Evolutionary conservation across 2,329 filamentous ascomycete genomes (phyloP), one percentile per base, ranked within the genome.

Genomic region (Trichoderma pleuroti): DNA sequence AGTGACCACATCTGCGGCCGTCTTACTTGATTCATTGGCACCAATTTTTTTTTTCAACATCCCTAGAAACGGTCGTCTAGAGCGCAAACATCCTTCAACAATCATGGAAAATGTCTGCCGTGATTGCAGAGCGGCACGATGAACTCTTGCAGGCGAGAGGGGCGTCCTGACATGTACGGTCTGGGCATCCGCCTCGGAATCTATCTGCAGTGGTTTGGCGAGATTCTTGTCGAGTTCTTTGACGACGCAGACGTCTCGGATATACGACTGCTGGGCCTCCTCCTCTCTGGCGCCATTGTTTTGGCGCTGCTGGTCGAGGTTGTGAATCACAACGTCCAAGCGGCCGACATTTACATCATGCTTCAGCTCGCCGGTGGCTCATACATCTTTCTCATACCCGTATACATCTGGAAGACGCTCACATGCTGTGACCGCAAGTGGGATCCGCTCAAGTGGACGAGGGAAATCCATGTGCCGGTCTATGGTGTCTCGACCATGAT

Each of bases 201-300:
- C 68, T 81, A 81, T 70, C 65, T 78, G 26, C 79, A 81, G 71
- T 82, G 81, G 81, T 75, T 81, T 49, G 77, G 76, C 10, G 75
- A 76, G 28, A 72, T 80, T 16, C n/a, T 78, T 1, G 74, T 80
- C 14, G 76, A 80, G 65, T 78, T 76, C 63, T 68, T 79, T 32
- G 77, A 78, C 46, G 76, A 77, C 46, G 62, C 75, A 5, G 72
- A 76, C 26, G 73, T 79, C 1, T 49, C 74, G 8, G 76, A 77
- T 59, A 72, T 81, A 24, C 79, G 79, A 3, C 74, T 79, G 18
- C 69, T 81, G 18, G 74, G 80, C n/a, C 71, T 80, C 8, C 75
- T 79, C 36, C 75, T 80, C 8, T 80, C 80, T 7, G 75, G 73
- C 0, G 73, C 73, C 16, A 71, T 78, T 6, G 74, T 73, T 4